These are phyloP conservation scores for Suillus clintonianus DNA, from an alignment of 768 basidiomycete species.

Conservation along the genomic window DNA sequence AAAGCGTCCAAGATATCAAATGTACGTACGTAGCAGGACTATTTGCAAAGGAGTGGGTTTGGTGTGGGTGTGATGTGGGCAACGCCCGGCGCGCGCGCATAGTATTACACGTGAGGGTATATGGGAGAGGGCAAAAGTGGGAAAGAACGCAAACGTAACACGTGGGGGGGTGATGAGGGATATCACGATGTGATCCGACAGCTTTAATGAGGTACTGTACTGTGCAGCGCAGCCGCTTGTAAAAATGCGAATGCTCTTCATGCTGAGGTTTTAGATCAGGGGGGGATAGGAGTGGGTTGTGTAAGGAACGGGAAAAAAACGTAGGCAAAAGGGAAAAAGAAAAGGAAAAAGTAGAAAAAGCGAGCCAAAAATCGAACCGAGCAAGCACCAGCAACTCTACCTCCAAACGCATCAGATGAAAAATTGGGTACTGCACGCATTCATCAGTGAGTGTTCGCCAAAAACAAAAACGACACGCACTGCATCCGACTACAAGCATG, in stretches of 20 bases:
- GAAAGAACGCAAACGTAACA: slow-evolving; percentile 7
- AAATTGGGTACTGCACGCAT: slow-evolving; percentile 70
- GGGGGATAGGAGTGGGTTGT: slow-evolving; percentile 7
- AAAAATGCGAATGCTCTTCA: slow-evolving; percentile 14
- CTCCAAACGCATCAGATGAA: slow-evolving; percentile 60
- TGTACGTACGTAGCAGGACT: slow-evolving; percentile 9
- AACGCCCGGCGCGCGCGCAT: slow-evolving; percentile 19
- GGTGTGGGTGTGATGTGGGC: slow-evolving; percentile 5
- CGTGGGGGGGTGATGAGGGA: slow-evolving; percentile 27
- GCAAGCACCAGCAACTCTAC: slow-evolving; percentile 2
- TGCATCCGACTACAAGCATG: slow-evolving; percentile 91
- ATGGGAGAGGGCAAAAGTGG: slow-evolving; percentile 28
- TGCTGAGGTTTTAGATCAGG: slow-evolving; percentile 13
- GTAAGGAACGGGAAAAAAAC: background rate
- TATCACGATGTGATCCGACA: slow-evolving; percentile 26
- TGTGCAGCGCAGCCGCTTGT: slow-evolving; percentile 23
- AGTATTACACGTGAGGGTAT: slow-evolving; percentile 43
- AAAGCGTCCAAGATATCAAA: slow-evolving; percentile 14
- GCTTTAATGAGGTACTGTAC: slow-evolving; percentile 19
- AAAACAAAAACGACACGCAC: slow-evolving; percentile 48
- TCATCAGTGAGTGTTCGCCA: background rate
- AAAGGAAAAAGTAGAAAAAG: slow-evolving; percentile 1
- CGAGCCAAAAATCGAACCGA: slow-evolving; percentile 1
- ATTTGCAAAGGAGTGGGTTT: slow-evolving; percentile 11
- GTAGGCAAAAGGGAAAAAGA: background rate